Percentiles rank a stretch among this genome's conserved stretches.
phyloP scores from a whole-genome alignment of 441 rosid genomes.

The Erodium texanum region DNA sequence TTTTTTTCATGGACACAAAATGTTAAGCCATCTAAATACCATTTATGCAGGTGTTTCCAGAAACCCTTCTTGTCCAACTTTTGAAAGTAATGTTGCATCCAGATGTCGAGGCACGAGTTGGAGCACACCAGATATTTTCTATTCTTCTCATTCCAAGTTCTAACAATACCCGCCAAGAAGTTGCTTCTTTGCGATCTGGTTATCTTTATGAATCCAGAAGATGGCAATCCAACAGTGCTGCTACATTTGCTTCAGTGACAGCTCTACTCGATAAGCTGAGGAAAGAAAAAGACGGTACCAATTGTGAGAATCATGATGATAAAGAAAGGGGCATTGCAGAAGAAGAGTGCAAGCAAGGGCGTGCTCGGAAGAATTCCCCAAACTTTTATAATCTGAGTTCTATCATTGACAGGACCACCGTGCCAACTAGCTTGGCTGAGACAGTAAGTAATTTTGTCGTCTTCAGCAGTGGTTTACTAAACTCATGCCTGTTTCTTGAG shows the following conservation, averaged over 20 bases:
- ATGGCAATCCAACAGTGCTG: slow-evolving; percentile 57
- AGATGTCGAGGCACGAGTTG: slow-evolving; percentile 72
- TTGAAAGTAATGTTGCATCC: slow-evolving; percentile 86
- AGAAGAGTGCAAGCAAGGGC: slow-evolving; percentile 51
- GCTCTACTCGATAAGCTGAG: slow-evolving; percentile 80
- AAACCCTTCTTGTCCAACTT: slow-evolving; percentile 70
- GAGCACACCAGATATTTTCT: slow-evolving; percentile 84
- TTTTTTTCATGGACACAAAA: slow-evolving; percentile 6
- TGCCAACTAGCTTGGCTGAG: slow-evolving; percentile 37
- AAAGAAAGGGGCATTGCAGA: slow-evolving; percentile 36
- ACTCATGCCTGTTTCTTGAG: neutral
- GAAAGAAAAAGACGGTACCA: slow-evolving; percentile 59
- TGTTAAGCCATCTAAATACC: slow-evolving; percentile 13
- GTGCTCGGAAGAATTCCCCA: slow-evolving; percentile 47
- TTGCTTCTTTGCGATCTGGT: slow-evolving; percentile 49
- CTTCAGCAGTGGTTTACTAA: neutral
- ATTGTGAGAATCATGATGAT: slow-evolving; percentile 40
- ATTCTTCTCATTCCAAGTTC: slow-evolving; percentile 68
- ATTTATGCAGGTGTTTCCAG: slow-evolving; percentile 66
- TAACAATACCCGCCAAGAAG: slow-evolving; percentile 37
- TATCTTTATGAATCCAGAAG: slow-evolving; percentile 45
- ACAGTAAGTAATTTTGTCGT: slow-evolving; percentile 29
- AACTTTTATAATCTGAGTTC: slow-evolving; percentile 61
- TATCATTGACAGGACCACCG: slow-evolving; percentile 57
- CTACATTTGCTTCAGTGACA: slow-evolving; percentile 68